Conservation (phyloP, 2,329 filamentous ascomycete genomes). For the Hymenoscyphus fraxineus region DNA sequence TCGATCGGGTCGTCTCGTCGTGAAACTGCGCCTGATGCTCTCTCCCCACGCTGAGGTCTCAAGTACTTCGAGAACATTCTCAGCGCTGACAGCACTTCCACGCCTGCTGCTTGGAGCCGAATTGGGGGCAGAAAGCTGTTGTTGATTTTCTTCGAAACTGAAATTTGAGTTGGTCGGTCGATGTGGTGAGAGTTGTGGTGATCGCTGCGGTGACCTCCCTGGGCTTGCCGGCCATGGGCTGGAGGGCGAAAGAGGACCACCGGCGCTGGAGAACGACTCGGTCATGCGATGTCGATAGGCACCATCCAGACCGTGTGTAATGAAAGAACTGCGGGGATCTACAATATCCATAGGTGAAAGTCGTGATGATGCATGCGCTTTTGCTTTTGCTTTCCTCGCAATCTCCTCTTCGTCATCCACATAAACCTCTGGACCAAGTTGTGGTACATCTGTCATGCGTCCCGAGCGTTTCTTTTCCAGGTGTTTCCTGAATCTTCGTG, state of each 20-base stretch:
- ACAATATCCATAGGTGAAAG: conserved; percentile 28
- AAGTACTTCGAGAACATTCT: conserved; percentile 77
- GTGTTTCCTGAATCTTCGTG: conserved; percentile 73
- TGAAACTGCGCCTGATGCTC: conserved; percentile 85
- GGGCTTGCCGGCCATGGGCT: conserved; percentile 11
- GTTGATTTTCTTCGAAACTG: conserved; percentile 31
- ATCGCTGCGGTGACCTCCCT: conserved; percentile 11
- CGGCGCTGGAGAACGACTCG: conserved; percentile 17
- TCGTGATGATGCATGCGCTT: conserved; percentile 18
- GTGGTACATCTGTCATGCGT: conserved; percentile 73
- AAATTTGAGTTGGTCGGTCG: conserved; percentile 36
- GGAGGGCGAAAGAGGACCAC: conserved; percentile 19
- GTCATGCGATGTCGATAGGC: conserved; percentile 24
- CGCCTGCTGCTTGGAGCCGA: conserved; percentile 52
- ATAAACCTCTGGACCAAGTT: conserved; percentile 82
- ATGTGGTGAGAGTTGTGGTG: conserved; percentile 34
- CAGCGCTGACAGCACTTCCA: conserved; percentile 67
- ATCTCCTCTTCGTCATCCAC: conserved; percentile 69
- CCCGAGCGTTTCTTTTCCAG: conserved; percentile 69
- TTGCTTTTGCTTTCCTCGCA: conserved; percentile 14
- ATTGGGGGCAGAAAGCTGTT: conserved; percentile 18
- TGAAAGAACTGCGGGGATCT: conserved; percentile 29
- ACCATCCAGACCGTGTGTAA: conserved; percentile 31
- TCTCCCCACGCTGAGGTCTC: conserved; percentile 92
- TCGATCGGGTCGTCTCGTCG: conserved; percentile 48